Evolutionary conservation across 257 asterid species (phyloP), one percentile per base, ranked within the genome.

Genomic region (Solanum sejunctum): DNA sequence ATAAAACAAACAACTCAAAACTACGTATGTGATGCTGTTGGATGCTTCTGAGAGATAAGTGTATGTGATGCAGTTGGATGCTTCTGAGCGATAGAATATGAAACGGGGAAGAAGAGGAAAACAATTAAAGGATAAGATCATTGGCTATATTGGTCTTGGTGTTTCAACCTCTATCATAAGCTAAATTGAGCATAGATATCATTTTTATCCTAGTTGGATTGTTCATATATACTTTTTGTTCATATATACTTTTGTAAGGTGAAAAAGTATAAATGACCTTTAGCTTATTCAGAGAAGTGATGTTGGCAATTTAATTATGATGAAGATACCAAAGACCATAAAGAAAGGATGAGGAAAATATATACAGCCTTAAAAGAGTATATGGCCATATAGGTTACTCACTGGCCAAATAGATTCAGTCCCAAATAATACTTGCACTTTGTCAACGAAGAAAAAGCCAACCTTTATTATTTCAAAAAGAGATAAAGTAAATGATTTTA

Each of bases 111-210:
- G 26, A 39, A 20, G 8, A 13, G 58, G 1, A 70, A 2, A 26
- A 36, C 7, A 39, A 60, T 12, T 12, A 56, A 56, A 20, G 21
- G n/a, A 18, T 17, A 73, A 18, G 55, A 49, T 12, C 54, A 28
- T 51, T 7, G 39, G 10, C 32, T 20, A 13, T 17, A 20, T 8
- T 70, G 21, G 49, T 15, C 6, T 79, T 79, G 55, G n/a, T 39
- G 9, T 57, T 11, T 87, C 87, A 87, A 55, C 89, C 89, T 85
- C 89, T 85, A 36, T 87, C 89, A 23, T 85, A 87, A 36, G 84
- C 84, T 83, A 84, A 72, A 84, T 81, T 71, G 58, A 75, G 66
- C 84, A 71, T 61, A 61, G 56, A 55, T 56, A 57, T 73, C 83
- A 77, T 51, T 73, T 83, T 87, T 6, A 83, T 85, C 57, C 39